Percentiles rank a stretch among this genome's conserved stretches.
phyloP scores from a whole-genome alignment of 306 rosid genomes.

The Sophora flavescens region DNA sequence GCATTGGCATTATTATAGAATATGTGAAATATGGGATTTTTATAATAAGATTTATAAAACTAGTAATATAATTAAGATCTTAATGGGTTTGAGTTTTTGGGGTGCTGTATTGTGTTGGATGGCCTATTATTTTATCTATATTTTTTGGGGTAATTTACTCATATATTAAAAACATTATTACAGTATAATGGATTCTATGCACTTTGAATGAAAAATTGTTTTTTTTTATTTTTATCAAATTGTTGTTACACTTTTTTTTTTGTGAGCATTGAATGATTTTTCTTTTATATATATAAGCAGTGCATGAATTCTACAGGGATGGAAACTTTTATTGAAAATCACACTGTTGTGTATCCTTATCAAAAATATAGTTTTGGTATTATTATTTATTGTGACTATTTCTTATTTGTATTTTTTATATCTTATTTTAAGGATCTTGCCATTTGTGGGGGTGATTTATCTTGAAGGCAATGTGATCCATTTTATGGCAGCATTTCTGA shows the following conservation, averaged over 20 bases:
- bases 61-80: background rate
- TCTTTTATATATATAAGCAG: too few relatives aligned
- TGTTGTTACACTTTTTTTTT: background rate
- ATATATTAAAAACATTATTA: background rate
- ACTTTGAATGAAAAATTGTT: background rate
- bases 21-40: background rate
- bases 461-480: background rate
- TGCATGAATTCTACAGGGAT: background rate
- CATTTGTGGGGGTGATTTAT: background rate
- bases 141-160: background rate
- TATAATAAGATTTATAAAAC: background rate
- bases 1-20: constrained; percentile 7
- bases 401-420: background rate
- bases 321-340: background rate
- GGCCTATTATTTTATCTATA: too few relatives aligned
- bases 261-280: background rate
- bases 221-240: background rate
- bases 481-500: background rate
- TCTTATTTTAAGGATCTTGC: background rate
- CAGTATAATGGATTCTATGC: background rate
- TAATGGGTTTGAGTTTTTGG: background rate
- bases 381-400: background rate
- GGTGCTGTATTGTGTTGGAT: too few relatives aligned
- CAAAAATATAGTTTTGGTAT: background rate
- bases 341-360: background rate